phyloP scores from a whole-genome alignment of 768 basidiomycete genomes.

The Inosperma sp. region DNA sequence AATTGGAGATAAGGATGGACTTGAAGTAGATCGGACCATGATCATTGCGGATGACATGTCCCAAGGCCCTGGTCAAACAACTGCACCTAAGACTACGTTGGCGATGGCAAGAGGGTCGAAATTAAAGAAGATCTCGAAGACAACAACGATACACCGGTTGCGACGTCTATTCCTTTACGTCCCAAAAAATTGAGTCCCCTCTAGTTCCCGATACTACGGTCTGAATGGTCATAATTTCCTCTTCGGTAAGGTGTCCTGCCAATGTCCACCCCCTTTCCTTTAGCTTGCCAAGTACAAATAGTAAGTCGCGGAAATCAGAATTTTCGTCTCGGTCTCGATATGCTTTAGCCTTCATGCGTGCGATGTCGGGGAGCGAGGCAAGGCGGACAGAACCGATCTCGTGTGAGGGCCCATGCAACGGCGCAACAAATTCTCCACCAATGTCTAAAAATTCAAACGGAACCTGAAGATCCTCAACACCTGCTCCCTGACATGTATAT shows the following conservation, averaged over 20 bases:
- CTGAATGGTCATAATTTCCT: too few species aligned
- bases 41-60: too few species aligned
- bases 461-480: neutral
- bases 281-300: neutral
- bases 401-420: neutral
- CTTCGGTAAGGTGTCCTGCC: neutral
- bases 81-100: too few species aligned
- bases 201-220: too few species aligned
- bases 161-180: too few species aligned
- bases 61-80: too few species aligned
- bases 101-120: too few species aligned
- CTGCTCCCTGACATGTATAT: neutral
- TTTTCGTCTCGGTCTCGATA: neutral
- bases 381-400: conserved; percentile 3
- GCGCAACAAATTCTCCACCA: neutral
- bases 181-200: too few species aligned
- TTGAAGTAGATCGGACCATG: too few species aligned
- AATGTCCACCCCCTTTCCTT: neutral
- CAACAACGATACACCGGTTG: too few species aligned
- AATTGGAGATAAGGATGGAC: too few species aligned
- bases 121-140: too few species aligned
- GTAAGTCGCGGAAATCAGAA: neutral
- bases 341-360: neutral
- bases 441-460: conserved; percentile 2
- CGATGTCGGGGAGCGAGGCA: conserved; percentile 2